Evolutionary conservation across 805 yeast genomes (phyloP).

Genomic region (Candida peoriensis): DNA sequence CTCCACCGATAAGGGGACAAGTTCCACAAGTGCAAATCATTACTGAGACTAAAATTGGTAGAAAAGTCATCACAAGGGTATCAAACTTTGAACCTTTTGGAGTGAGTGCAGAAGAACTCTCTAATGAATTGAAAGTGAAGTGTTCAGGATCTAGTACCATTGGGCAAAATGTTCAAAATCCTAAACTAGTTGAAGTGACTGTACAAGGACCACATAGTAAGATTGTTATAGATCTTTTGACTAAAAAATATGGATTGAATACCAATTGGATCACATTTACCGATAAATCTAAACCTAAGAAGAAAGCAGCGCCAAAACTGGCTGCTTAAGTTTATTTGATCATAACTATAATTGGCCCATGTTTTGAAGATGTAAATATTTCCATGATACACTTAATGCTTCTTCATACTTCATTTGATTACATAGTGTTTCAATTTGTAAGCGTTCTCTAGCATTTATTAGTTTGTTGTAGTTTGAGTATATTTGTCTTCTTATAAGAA

Average conservation of each 20-base stretch:
- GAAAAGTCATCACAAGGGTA: conserved; percentile 73
- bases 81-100: conserved; percentile 63
- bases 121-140: conserved; percentile 63
- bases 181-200: conserved; percentile 58
- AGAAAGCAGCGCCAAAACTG: too few species aligned
- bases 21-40: conserved; percentile 62
- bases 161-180: conserved; percentile 51
- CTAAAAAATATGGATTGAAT: conserved; percentile 56
- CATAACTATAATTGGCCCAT: neutral
- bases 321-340: neutral
- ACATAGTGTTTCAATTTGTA: neutral
- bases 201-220: conserved; percentile 91
- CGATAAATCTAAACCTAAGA: conserved; percentile 55
- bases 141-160: conserved; percentile 90
- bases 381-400: conserved; percentile 12
- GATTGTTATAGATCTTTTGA: conserved; percentile 52
- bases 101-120: conserved; percentile 58
- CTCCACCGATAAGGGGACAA: conserved; percentile 50
- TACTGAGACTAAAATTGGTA: conserved; percentile 74
- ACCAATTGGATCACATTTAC: conserved; percentile 58
- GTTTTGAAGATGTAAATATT: too few species aligned
- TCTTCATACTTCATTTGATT: conserved; percentile 1
- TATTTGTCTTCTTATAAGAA: conserved; percentile 12
- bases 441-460: neutral
- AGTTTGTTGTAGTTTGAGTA: conserved; percentile 5